Percentiles rank a stretch among this genome's conserved stretches.
These are phyloP conservation scores for Discostella stelligeroides DNA, from an alignment of 108 stramenopile species.

Conservation along the genomic window DNA sequence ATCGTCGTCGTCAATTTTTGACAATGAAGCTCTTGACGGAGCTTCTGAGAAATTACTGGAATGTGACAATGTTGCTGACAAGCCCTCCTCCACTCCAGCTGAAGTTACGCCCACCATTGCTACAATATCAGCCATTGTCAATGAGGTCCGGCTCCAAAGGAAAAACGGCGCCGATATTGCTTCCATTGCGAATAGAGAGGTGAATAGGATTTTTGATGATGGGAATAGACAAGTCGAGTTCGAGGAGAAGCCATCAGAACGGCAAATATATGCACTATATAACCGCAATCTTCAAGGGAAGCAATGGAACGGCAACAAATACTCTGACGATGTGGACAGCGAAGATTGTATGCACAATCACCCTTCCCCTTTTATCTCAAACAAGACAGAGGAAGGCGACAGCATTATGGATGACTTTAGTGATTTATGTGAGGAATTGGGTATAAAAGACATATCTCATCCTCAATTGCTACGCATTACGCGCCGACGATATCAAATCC, in stretches of 20 bases:
- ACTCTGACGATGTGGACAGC: background rate
- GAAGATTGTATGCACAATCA: background rate
- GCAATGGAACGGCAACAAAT: background rate
- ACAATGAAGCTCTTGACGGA: no score
- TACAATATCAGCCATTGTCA: background rate
- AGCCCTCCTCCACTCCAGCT: background rate
- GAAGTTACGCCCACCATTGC: background rate
- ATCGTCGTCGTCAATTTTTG: background rate
- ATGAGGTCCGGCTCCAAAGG: background rate
- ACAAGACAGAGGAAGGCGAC: background rate
- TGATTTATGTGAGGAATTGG: constrained; percentile 8
- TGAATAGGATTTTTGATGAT: background rate
- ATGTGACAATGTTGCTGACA: background rate
- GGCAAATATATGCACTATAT: background rate
- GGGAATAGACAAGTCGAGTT: background rate
- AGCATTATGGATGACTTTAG: background rate
- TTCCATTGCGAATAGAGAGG: background rate
- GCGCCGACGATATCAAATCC: background rate
- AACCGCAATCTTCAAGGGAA: background rate
- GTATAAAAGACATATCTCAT: background rate
- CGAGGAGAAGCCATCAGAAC: background rate
- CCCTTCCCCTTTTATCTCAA: background rate
- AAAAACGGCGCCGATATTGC: background rate
- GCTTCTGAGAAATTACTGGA: background rate
- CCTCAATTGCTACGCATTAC: background rate